phyloP scores from a whole-genome alignment of 257 asterid species.

The Haberlea rhodopensis region DNA sequence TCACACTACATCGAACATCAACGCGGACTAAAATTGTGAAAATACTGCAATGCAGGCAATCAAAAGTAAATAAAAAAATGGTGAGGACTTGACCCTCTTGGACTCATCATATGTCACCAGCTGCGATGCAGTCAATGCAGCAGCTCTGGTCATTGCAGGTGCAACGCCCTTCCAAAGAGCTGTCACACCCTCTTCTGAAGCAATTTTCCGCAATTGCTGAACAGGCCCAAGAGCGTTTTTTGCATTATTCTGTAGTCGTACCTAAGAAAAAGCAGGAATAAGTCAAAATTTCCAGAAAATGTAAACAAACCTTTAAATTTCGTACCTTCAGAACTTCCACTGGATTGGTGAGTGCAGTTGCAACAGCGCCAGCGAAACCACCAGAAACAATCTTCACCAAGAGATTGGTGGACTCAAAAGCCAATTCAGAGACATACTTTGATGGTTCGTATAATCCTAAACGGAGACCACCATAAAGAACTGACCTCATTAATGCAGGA shows the following conservation, averaged over 20 bases:
- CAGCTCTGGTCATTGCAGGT: conserved; percentile 95
- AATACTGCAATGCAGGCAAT: conserved; percentile 2
- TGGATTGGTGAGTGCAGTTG: conserved; percentile 93
- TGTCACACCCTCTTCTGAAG: conserved; percentile 68
- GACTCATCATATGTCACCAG: conserved; percentile 89
- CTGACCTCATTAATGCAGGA: conserved; percentile 97
- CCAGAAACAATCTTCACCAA: conserved; percentile 97
- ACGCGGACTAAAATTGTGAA: conserved; percentile 14
- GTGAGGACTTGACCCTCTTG: conserved; percentile 59
- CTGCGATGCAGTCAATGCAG: conserved; percentile 89
- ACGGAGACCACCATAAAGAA: conserved; percentile 99
- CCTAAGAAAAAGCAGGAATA: conserved; percentile 48
- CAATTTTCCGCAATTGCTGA: conserved; percentile 60
- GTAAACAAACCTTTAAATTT: conserved; percentile 14
- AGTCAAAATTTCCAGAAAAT: conserved; percentile 25
- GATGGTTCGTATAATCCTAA: conserved; percentile 98
- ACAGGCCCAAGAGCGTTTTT: conserved; percentile 46
- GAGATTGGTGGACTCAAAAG: conserved; percentile 99
- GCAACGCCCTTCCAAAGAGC: conserved; percentile 98
- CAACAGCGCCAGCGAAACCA: conserved; percentile 91
- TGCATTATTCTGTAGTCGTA: conserved; percentile 71
- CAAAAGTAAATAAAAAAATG: conserved; percentile 24
- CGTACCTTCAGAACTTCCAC: conserved; percentile 86
- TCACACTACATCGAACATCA: conserved; percentile 11
- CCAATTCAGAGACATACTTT: conserved; percentile 86